Percentiles rank a stretch among this genome's conserved stretches.
Evolutionary conservation across 1,139 yeast species (phyloP).

Genomic region (Suhomyces bolitotheri): DNA sequence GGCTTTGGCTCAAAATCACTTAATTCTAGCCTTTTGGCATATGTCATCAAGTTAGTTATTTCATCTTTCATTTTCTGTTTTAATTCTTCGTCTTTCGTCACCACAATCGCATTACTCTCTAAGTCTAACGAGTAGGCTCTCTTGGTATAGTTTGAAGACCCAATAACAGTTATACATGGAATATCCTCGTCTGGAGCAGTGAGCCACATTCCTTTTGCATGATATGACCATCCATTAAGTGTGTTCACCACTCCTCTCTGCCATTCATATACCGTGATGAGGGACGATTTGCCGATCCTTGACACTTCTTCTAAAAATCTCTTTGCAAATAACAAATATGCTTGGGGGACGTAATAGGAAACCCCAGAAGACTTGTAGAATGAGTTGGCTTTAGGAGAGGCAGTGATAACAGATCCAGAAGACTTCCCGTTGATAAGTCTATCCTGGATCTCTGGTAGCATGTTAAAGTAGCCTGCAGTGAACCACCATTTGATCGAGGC

Average conservation of each 20-base stretch:
- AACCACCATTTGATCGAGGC: conserved; percentile 73
- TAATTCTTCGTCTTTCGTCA: conserved; percentile 67
- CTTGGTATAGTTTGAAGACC: conserved; percentile 90
- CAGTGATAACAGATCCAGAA: conserved; percentile 75
- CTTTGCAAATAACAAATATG: conserved; percentile 77
- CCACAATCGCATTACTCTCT: conserved; percentile 79
- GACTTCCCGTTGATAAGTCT: conserved; percentile 62
- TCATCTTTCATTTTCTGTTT: conserved; percentile 62
- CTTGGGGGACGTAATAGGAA: conserved; percentile 81
- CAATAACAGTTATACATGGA: conserved; percentile 80
- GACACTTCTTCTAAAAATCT: conserved; percentile 61
- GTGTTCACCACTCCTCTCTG: conserved; percentile 79
- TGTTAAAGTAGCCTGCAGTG: conserved; percentile 96
- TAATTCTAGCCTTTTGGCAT: conserved; percentile 53
- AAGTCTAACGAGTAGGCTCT: conserved; percentile 86
- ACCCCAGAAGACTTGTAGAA: conserved; percentile 84
- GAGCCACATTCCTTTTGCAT: conserved; percentile 97
- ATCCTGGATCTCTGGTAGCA: conserved; percentile 73
- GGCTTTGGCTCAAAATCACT: conserved; percentile 56
- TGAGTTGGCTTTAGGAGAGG: conserved; percentile 91
- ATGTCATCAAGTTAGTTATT: conserved; percentile 56
- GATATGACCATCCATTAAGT: conserved; percentile 92
- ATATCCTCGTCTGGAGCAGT: conserved; percentile 54
- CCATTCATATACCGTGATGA: conserved; percentile 78
- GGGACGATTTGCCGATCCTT: conserved; percentile 41